phyloP scores from a whole-genome alignment of 2,329 filamentous ascomycete species.

The Apiospora hydei region DNA sequence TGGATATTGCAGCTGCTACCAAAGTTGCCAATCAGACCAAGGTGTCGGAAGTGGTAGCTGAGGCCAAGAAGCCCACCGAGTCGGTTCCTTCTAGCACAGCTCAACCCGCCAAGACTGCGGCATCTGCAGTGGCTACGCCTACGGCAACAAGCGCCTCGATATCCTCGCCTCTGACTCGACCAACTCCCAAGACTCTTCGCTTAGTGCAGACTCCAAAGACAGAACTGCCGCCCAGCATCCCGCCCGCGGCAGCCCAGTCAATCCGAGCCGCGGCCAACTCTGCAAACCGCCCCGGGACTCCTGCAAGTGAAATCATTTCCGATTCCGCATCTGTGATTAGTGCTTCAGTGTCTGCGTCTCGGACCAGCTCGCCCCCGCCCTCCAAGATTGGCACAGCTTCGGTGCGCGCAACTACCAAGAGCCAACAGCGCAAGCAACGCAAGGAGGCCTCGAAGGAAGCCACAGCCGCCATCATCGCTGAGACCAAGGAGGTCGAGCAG shows the following conservation, averaged over 20 bases:
- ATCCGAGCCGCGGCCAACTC: slow-evolving; percentile 39
- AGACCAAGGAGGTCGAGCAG: slow-evolving; percentile 58
- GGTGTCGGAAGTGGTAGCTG: slow-evolving; percentile 30
- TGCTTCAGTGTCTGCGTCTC: slow-evolving; percentile 70
- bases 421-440: slow-evolving; percentile 78
- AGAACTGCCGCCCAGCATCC: slow-evolving; percentile 56
- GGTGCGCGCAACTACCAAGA: slow-evolving; percentile 76
- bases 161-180: slow-evolving; percentile 59
- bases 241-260: slow-evolving; percentile 40
- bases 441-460: slow-evolving; percentile 73
- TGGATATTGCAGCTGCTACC: slow-evolving; percentile 60
- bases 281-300: slow-evolving; percentile 71
- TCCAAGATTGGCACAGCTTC: slow-evolving; percentile 73
- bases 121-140: slow-evolving; percentile 58
- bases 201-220: slow-evolving; percentile 71
- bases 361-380: slow-evolving; percentile 75
- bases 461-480: slow-evolving; percentile 60
- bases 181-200: slow-evolving; percentile 71
- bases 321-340: slow-evolving; percentile 80
- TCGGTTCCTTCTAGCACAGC: slow-evolving; percentile 35
- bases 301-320: slow-evolving; percentile 76
- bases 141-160: slow-evolving; percentile 54
- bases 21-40: slow-evolving; percentile 30
- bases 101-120: slow-evolving; percentile 44
- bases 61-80: slow-evolving; percentile 42